Evolutionary conservation across 83 land plant genomes (phyloP).

Genomic region (Isoetes engelmannii): DNA sequence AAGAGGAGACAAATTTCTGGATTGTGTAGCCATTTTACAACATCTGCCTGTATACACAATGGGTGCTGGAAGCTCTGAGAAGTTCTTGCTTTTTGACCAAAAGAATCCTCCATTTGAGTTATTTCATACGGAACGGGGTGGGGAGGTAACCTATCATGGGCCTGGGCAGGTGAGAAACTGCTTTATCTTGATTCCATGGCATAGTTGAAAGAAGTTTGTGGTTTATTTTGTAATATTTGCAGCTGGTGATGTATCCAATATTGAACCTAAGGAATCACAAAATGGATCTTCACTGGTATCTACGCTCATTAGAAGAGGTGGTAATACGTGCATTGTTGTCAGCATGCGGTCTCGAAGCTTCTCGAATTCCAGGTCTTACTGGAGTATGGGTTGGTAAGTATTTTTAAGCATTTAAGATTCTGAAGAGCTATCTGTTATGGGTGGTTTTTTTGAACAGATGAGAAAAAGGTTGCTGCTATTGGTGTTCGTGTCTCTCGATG

Average conservation of each 20-base stretch:
- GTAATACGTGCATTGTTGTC: constrained; percentile 60
- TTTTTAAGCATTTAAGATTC: background rate
- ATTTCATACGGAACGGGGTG: constrained; percentile 83
- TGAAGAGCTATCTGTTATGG: background rate
- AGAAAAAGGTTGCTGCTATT: constrained; percentile 81
- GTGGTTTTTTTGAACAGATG: too few species aligned
- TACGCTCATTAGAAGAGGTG: constrained; percentile 91
- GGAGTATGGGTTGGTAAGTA: constrained; percentile 90
- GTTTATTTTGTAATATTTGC: too few species aligned
- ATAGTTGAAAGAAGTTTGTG: too few species aligned
- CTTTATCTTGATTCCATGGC: too few species aligned
- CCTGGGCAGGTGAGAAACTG: constrained; percentile 99
- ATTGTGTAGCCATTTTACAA: constrained; percentile 58
- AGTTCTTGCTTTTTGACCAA: constrained; percentile 49
- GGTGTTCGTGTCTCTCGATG: constrained; percentile 73
- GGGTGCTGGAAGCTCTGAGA: constrained; percentile 69
- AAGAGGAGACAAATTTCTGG: constrained; percentile 41
- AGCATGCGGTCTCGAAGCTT: constrained; percentile 53
- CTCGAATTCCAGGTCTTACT: constrained; percentile 59
- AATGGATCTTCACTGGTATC: constrained; percentile 97
- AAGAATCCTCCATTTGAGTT: constrained; percentile 54
- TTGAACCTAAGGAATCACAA: constrained; percentile 73
- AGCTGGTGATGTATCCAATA: constrained; percentile 95
- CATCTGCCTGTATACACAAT: constrained; percentile 79
- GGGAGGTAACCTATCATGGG: constrained; percentile 95